A percentile compares a stretch with the other conserved stretches of the same genome.
These are phyloP conservation scores for Podaxis sp. DNA, from an alignment of 768 basidiomycete genomes.

Conservation along the genomic window DNA sequence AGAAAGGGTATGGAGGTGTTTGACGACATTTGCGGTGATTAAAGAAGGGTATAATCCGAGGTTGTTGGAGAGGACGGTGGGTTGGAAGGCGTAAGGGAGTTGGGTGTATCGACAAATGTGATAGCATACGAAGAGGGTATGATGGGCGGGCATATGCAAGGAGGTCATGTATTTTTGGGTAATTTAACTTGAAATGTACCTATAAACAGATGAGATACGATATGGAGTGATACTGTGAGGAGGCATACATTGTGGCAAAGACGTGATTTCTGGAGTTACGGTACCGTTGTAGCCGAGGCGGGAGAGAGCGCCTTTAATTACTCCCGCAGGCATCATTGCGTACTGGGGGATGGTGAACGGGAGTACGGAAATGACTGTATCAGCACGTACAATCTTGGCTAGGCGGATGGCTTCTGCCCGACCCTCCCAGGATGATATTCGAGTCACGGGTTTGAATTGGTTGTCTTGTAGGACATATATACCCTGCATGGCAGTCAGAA, in stretches of 20 bases:
- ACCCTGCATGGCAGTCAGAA: slow-evolving; percentile 49
- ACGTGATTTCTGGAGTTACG: slow-evolving; percentile 76
- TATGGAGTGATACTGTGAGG: not conserved
- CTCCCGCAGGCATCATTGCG: slow-evolving; percentile 77
- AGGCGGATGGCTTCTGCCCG: slow-evolving; percentile 68
- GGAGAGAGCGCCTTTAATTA: slow-evolving; percentile 80
- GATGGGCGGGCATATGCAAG: too few species aligned
- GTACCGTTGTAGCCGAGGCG: slow-evolving; percentile 75
- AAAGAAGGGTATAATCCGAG: too few species aligned
- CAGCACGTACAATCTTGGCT: slow-evolving; percentile 62
- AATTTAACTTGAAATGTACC: slow-evolving; percentile 85
- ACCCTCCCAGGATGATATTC: slow-evolving; percentile 81
- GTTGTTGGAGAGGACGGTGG: too few species aligned
- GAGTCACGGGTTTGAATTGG: slow-evolving; percentile 79
- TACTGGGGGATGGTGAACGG: slow-evolving; percentile 48
- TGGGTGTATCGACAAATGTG: too few species aligned
- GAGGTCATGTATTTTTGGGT: slow-evolving; percentile 50
- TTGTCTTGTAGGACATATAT: slow-evolving; percentile 94
- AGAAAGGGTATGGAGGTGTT: too few species aligned
- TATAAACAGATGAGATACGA: slow-evolving; percentile 25
- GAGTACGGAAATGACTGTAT: not conserved
- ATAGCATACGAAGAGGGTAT: too few species aligned
- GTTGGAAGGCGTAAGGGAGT: too few species aligned
- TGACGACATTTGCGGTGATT: too few species aligned
- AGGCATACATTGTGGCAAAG: slow-evolving; percentile 78